Evolutionary conservation across 176 grass and related monocot species (phyloP), one percentile per base, ranked within the genome.

Genomic region (Aegilops umbellulata): DNA sequence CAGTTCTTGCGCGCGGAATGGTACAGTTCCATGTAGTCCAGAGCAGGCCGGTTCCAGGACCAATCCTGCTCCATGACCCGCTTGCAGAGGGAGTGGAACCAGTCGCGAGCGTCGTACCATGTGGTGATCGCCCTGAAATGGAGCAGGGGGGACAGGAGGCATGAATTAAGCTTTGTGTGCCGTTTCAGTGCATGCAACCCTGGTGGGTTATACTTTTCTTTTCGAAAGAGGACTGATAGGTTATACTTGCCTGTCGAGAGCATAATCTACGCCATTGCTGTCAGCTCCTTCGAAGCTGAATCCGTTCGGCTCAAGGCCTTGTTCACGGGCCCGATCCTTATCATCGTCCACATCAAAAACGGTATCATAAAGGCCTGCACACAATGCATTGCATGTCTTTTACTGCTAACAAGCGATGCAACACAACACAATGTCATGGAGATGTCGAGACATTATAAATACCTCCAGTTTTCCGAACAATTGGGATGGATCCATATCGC

Each of bases 381-480:
- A 92, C 15, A 66, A 85, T 84, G n/a, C 30, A 30, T 30, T 14
- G 0, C 5, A 30, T 49, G 58, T 69, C 4, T 76, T 76, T 79
- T 74, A 80, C n/a, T 14, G 14, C 23, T 30, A 51, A 30, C 17
- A 60, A 46, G 14, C 22, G 60, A 38, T 8, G 1, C 34, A 89
- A 39, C 69, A 32, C 15, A 60, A 74, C 12, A 16, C 17, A 46
- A 10, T 76, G 8, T 64, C 69, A 88, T 49, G 10, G 17, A 23
- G 35, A 84, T 35, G 83, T 67, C 79, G 69, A 71, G 2, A 84
- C 22, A 10, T 23, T 10, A 67, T 79, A 77, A 8, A 9, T 23
- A 98, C 97, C 97, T 92, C 94, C 97, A 29, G 97, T 98, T 94
- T 90, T 94, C 80, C 97, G 82, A 77, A 98, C 97, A 75, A 98